Conservation (phyloP, 1,284 basidiomycete genomes). For the Flammula alnicola region DNA sequence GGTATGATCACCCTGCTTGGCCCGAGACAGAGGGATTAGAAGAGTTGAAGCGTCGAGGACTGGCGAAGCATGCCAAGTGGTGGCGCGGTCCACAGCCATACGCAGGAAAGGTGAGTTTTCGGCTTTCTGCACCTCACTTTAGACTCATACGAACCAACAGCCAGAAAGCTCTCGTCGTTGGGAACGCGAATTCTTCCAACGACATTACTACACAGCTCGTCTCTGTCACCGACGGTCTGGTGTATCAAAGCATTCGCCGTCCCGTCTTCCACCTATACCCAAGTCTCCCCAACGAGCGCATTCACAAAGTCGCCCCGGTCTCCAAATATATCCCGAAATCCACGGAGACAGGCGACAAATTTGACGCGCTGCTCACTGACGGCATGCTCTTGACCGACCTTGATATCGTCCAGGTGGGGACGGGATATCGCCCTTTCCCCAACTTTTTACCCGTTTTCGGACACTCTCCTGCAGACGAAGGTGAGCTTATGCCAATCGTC, state of each 20-base stretch:
- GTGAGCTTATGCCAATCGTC: conserved; percentile 27
- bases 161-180: conserved; percentile 49
- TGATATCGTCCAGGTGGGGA: conserved; percentile 47
- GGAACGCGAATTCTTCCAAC: conserved; percentile 53
- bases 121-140: not conserved
- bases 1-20: conserved; percentile 49
- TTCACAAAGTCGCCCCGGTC: conserved; percentile 45
- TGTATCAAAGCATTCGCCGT: conserved; percentile 49
- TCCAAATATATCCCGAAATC: conserved; percentile 33
- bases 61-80: conserved; percentile 42
- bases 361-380: conserved; percentile 40
- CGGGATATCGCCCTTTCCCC: conserved; percentile 47
- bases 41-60: conserved; percentile 32
- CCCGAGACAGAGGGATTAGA: conserved; percentile 44
- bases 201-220: conserved; percentile 51
- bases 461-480: not conserved
- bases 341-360: conserved; percentile 23
- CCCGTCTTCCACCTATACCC: conserved; percentile 42
- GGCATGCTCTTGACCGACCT: conserved; percentile 40
- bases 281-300: conserved; percentile 44
- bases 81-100: conserved; percentile 44
- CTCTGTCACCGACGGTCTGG: conserved; percentile 37
- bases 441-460: conserved; percentile 46
- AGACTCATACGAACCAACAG: not conserved
- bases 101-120: conserved; percentile 42